Base-by-base conservation (phyloP, 73 alveolate genomes). In the Tetrahymena thermophila region DNA sequence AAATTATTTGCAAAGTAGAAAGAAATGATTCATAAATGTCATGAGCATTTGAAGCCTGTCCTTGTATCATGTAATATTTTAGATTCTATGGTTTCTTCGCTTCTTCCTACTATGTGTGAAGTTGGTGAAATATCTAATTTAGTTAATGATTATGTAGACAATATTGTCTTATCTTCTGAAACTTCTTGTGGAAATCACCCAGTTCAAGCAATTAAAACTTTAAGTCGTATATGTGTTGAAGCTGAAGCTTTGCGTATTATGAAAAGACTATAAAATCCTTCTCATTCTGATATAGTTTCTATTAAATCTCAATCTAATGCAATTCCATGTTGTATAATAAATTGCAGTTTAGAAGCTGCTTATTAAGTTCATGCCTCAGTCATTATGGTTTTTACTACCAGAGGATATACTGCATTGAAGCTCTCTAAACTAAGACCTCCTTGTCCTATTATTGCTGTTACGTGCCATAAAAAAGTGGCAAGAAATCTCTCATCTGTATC, bases 361-460 rank as follows among this genome's bases (percentile, higher is more conserved):
- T 93, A 93, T 93, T 34, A 57, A 93, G 40, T 93, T 1, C 83
- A 50, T 38, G 95, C 95, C 9, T 42, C 56, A 10, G 83, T 43
- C 15, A 93, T 93, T 3, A 43, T 93, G 35, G 95, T 93, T n/a
- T 93, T 93, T 43, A 93, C 95, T 4, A 42, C 95, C 25, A 34
- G 89, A 35, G 95, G 95, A 35, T 93, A 50, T 28, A 93, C 95
- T 16, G 95, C 95, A 43, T 21, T 93, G 4, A 93, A 93, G 44
- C 35, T 93, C 10, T 93, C 95, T 35, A 93, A 93, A 28, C 42
- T 93, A 93, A 93, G 83, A 93, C 95, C 95, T 42, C 95, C 95
- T 35, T 93, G 95, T 25, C 85, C 56, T 16, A 93, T 93, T 23
- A 93, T 93, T 7, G 84, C 95, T 35, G 95, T 93, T 37, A 93